A percentile compares a stretch with the other conserved stretches of the same genome.
Evolutionary conservation across 2,329 filamentous ascomycete genomes (phyloP).

Genomic region (Fusarium marasasianum): DNA sequence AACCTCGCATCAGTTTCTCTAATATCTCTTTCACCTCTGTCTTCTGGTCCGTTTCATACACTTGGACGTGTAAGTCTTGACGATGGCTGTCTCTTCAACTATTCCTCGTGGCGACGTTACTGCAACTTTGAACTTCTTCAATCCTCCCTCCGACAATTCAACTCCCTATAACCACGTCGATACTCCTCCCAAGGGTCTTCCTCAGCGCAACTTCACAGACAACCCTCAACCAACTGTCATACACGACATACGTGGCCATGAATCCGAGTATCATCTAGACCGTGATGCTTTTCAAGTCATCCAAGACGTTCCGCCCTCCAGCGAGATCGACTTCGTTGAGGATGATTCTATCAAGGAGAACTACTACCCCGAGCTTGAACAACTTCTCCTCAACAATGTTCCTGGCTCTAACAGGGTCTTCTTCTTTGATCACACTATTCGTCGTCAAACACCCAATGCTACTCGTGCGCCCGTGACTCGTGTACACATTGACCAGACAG

Average conservation of each 20-base stretch:
- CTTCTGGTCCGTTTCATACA: not conserved
- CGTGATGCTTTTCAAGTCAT: conserved; percentile 78
- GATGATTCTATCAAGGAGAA: conserved; percentile 73
- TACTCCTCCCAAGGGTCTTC: conserved; percentile 65
- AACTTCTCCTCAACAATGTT: conserved; percentile 72
- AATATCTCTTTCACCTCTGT: not conserved
- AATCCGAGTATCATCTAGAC: conserved; percentile 73
- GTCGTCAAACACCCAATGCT: conserved; percentile 68
- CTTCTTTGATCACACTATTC: conserved; percentile 90
- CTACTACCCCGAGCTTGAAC: conserved; percentile 88
- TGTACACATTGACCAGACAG: conserved; percentile 87
- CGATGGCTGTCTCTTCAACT: conserved; percentile 53
- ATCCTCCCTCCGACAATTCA: conserved; percentile 66
- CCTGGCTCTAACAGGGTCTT: conserved; percentile 73
- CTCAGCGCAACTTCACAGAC: conserved; percentile 71
- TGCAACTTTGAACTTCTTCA: conserved; percentile 73
- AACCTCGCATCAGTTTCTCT: not conserved
- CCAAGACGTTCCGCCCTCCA: conserved; percentile 63
- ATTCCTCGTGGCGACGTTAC: conserved; percentile 68
- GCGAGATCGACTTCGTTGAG: conserved; percentile 66
- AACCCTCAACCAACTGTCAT: conserved; percentile 64
- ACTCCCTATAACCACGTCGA: conserved; percentile 75
- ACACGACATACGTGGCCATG: conserved; percentile 77
- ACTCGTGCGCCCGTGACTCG: conserved; percentile 74
- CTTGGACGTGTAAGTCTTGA: conserved; percentile 1